Percentiles rank a stretch among this genome's conserved stretches.
Evolutionary conservation across 352 stramenopile species (phyloP).

Genomic region (Globisporangium takayamanum): DNA sequence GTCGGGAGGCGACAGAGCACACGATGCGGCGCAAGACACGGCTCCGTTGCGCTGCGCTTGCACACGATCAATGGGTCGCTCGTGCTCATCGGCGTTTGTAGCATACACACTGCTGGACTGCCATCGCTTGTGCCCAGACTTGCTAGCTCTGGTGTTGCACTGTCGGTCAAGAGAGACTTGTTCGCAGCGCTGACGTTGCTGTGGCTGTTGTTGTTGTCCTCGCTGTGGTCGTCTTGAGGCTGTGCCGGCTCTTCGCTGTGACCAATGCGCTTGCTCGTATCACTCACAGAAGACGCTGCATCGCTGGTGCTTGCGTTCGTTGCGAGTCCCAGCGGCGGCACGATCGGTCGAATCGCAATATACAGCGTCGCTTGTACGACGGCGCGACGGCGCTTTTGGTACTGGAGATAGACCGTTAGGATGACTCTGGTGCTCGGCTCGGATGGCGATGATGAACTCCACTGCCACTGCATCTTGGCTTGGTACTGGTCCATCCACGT

Average conservation of each 20-base stretch:
- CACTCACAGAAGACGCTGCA: not conserved
- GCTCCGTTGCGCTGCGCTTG: slow-evolving; percentile 26
- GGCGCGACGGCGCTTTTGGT: slow-evolving; percentile 35
- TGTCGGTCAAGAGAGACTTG: not conserved
- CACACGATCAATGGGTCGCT: slow-evolving; percentile 23
- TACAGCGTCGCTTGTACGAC: slow-evolving; percentile 6
- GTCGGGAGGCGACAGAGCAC: slow-evolving; percentile 47
- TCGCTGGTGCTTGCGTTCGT: not conserved
- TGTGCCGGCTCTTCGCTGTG: not conserved
- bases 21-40: slow-evolving; percentile 50
- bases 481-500: slow-evolving; percentile 63
- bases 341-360: slow-evolving; percentile 7
- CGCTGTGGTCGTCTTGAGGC: not conserved
- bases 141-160: not conserved
- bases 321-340: slow-evolving; percentile 5
- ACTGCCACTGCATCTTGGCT: slow-evolving; percentile 42
- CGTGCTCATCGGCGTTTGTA: slow-evolving; percentile 2
- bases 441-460: slow-evolving; percentile 12
- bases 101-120: not conserved
- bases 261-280: not conserved
- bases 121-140: not conserved
- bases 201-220: not conserved
- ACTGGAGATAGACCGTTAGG: slow-evolving; percentile 55
- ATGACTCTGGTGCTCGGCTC: slow-evolving; percentile 15
- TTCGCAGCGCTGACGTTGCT: not conserved